Evolutionary conservation across 495 filamentous ascomycete species (phyloP), one percentile per base, ranked within the genome.

Genomic region (Penicillium parvum): DNA sequence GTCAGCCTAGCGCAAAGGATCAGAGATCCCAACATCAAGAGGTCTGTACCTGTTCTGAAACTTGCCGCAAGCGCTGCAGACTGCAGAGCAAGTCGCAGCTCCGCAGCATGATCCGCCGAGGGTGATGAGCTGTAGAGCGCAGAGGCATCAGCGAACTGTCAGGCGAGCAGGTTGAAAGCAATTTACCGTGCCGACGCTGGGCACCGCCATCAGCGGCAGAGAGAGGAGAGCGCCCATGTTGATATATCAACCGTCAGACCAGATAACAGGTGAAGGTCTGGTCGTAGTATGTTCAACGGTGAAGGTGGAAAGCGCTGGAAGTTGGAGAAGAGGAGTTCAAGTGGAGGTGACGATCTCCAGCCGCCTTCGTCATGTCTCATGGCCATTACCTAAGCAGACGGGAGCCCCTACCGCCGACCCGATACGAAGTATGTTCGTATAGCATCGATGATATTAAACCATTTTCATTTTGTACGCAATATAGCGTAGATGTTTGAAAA

Each of bases 11-110:
- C 28, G 12, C 28, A 17, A 26, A 6, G 21, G 23, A 12, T 45
- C 16, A 16, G 17, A 32, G 12, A 28, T 43, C 22, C n/a, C 40
- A 27, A 30, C 39, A 39, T 19, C n/a, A 30, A 29, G 16, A 14
- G 7, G 23, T n/a, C 14, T 1, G 27, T 64, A 95, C 90, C 90
- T 96, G 73, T 91, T 96, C 38, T 88, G 83, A 65, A 94, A 97
- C 61, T 95, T 96, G 19, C 92, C 94, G 61, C 92, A 98, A 15
- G 86, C 83, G 64, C 86, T 91, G 65, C 88, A 97, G 17, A 96
- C 85, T 41, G 89, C 88, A 49, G 86, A 92, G 66, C 90, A 96
- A 33, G 92, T 95, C 28, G 91, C 90, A 15, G 91, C 91, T 54
- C 91, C 91, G 59, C 91, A 98, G 64, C 91, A 96, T 50, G 88